These are phyloP conservation scores for Neurospora sp. DNA, from an alignment of 495 filamentous ascomycete species.

Conservation along the genomic window DNA sequence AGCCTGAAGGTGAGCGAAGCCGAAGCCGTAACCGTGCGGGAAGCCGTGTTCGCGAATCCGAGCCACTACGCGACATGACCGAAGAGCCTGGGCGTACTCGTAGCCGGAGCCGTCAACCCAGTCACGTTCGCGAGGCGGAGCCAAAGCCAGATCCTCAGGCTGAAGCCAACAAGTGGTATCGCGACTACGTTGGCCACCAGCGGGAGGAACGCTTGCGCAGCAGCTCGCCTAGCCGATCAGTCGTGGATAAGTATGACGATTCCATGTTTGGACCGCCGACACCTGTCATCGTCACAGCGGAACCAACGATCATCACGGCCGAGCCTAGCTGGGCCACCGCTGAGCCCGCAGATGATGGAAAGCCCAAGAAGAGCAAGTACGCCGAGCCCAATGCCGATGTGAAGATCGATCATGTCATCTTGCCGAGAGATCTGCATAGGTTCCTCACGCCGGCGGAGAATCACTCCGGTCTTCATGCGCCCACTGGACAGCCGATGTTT, in stretches of 20 bases:
- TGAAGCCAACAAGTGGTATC: slow-evolving; percentile 41
- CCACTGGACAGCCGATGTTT: slow-evolving; percentile 20
- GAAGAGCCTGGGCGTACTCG: not conserved
- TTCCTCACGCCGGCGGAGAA: slow-evolving; percentile 13
- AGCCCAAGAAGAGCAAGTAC: slow-evolving; percentile 35
- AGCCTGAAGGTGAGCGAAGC: slow-evolving; percentile 7
- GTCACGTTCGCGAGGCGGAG: not conserved
- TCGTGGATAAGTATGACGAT: slow-evolving; percentile 39
- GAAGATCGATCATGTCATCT: slow-evolving; percentile 38
- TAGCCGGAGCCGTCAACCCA: not conserved
- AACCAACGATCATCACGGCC: not conserved
- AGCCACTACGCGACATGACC: not conserved
- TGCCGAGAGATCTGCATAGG: slow-evolving; percentile 23
- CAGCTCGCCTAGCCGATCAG: slow-evolving; percentile 33
- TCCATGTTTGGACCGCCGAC: slow-evolving; percentile 28
- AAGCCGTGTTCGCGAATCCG: slow-evolving; percentile 10
- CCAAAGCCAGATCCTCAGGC: slow-evolving; percentile 19
- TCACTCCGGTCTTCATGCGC: not conserved
- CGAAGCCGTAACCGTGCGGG: slow-evolving; percentile 5
- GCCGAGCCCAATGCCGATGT: slow-evolving; percentile 48
- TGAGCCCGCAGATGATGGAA: not conserved
- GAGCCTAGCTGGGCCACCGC: not conserved
- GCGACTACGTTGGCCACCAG: slow-evolving; percentile 17
- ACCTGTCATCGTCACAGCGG: slow-evolving; percentile 8
- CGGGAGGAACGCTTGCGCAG: slow-evolving; percentile 32